Evolutionary conservation across 2,329 filamentous ascomycete genomes (phyloP), one percentile per base, ranked within the genome.

Genomic region (Alternaria viburni): DNA sequence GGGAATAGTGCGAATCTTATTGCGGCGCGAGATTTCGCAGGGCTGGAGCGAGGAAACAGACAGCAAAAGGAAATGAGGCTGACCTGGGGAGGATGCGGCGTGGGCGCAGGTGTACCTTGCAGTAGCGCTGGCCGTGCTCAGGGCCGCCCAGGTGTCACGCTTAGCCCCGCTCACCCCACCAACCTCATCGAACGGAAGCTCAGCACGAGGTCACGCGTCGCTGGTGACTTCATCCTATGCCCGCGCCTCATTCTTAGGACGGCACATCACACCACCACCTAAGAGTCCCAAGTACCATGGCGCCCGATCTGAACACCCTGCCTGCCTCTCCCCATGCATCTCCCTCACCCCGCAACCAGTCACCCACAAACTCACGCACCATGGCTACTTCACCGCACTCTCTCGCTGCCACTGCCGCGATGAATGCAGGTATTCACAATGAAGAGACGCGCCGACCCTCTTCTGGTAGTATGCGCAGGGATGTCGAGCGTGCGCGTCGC

Each of bases 381-480:
- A 74, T 77, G 69, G 85, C 90, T 69, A 88, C 88, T 54, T 87
- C 90, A 32, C 88, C 90, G 44, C 86, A 87, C 65, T 93, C 91
- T 13, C 85, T 96, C 10, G 91, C 91, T 76, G 91, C 91, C 55
- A 89, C 92, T 12, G 91, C 91, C 8, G 89, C 91, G 46, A 87
- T 94, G 79, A 95, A 95, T 77, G 90, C 91, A 26, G 88, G 92
- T 55, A 87, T 93, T 26, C 89, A 91, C 69, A 87, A 87, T 67
- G 87, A 91, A 73, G 83, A 87, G 43, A 86, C 87, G 54, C 68
- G 65, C 51, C 72, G 74, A 3, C 73, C 75, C 32, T 81, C 79
- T 3, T 87, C 88, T 5, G 86, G 80, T 70, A 88, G 87, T 45
- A 76, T 87, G 55, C 70, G 76, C 13, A 68, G 73, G 62, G 74